Evolutionary conservation across 441 rosid species (phyloP).

Genomic region (Bocquillonia castaneifolia): DNA sequence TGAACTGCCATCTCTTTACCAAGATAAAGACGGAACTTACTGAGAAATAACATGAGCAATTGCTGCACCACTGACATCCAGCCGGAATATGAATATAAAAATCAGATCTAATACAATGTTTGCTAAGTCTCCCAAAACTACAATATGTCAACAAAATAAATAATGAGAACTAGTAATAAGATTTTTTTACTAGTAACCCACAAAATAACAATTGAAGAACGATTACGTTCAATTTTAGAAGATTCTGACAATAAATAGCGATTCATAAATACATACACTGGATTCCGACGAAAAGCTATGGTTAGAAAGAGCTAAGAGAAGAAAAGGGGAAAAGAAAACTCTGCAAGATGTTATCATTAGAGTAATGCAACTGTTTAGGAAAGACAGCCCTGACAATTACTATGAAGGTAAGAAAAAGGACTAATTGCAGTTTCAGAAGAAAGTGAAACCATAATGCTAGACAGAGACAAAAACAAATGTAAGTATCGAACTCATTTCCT

Average conservation of each 20-base stretch:
- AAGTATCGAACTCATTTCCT: no score
- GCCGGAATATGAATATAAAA: conserved; percentile 40
- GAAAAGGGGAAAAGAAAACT: background rate
- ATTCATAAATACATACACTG: background rate
- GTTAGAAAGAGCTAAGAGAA: background rate
- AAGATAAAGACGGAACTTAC: conserved; percentile 36
- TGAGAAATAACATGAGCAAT: conserved; percentile 56
- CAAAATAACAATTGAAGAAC: background rate
- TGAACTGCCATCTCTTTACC: background rate
- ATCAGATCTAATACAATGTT: conserved; percentile 49
- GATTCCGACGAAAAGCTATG: background rate
- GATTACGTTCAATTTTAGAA: no score
- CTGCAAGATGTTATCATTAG: background rate
- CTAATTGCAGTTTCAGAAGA: background rate
- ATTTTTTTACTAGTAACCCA: background rate
- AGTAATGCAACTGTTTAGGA: background rate
- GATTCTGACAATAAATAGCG: no score
- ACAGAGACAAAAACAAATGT: background rate
- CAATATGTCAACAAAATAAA: conserved; percentile 15
- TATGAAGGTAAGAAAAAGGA: background rate
- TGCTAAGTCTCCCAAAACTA: conserved; percentile 41
- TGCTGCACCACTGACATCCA: conserved; percentile 54
- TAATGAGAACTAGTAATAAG: background rate
- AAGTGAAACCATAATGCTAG: background rate
- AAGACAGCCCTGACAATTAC: no score